Evolutionary conservation across 2,329 filamentous ascomycete species (phyloP).

Genomic region (Cryoendolithus antarcticus): DNA sequence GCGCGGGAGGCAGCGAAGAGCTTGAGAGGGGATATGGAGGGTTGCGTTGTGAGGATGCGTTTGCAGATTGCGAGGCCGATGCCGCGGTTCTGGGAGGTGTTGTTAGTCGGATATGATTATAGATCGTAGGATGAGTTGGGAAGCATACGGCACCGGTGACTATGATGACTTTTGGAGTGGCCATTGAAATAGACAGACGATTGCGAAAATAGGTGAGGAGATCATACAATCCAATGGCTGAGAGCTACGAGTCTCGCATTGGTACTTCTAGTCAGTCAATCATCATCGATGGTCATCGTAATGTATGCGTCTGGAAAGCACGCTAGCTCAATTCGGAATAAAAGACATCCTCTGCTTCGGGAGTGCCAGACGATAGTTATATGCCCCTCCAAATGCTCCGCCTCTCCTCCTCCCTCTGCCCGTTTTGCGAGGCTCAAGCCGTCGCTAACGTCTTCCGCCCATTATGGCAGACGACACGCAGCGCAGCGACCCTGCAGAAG

Average conservation of each 20-base stretch:
- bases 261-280: no score
- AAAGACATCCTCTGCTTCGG: no score
- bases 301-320: no score
- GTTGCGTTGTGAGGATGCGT: conserved; percentile 14
- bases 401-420: conserved; percentile 22
- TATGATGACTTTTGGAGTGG: conserved; percentile 18
- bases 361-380: no score
- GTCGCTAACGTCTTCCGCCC: conserved; percentile 14
- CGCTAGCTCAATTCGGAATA: no score
- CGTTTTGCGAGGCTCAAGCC: conserved; percentile 29
- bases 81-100: conserved; percentile 22
- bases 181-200: no score
- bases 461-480: conserved; percentile 27
- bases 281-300: no score
- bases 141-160: conserved; percentile 23
- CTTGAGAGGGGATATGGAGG: conserved; percentile 13
- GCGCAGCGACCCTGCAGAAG: conserved; percentile 29
- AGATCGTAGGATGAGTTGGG: not conserved
- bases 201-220: no score
- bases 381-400: no score
- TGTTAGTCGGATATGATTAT: conserved; percentile 1
- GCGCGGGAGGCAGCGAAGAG: conserved; percentile 23
- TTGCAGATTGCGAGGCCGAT: conserved; percentile 25
- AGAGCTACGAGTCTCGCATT: no score
- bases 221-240: no score